Evolutionary conservation across 1,284 basidiomycete species (phyloP).

Genomic region (Uromyces viciae-fabae): DNA sequence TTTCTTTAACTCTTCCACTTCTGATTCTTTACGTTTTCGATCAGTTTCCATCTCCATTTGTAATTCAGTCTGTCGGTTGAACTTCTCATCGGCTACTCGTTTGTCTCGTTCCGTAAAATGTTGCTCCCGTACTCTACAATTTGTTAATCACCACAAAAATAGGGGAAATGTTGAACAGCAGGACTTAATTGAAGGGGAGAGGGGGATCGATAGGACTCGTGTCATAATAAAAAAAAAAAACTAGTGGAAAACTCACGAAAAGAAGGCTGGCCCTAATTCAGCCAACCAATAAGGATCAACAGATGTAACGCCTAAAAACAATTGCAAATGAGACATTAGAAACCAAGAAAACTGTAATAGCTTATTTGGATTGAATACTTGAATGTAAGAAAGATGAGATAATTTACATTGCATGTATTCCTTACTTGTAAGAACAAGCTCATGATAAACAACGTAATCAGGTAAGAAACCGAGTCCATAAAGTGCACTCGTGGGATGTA

Average conservation of each 20-base stretch:
- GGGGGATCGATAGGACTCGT: neutral
- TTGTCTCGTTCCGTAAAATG: slow-evolving; percentile 75
- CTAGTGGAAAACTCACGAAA: slow-evolving; percentile 59
- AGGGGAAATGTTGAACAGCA: slow-evolving; percentile 81
- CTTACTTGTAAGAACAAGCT: slow-evolving; percentile 36
- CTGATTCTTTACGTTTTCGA: slow-evolving; percentile 47
- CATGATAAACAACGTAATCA: slow-evolving; percentile 31
- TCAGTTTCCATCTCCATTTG: slow-evolving; percentile 59
- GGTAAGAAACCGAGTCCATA: slow-evolving; percentile 88
- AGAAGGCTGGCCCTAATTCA: slow-evolving; percentile 49
- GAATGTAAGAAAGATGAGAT: slow-evolving; percentile 61
- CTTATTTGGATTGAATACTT: neutral
- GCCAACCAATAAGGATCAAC: slow-evolving; percentile 91
- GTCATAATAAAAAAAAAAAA: neutral
- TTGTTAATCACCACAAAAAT: neutral
- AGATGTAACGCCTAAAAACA: slow-evolving; percentile 84
- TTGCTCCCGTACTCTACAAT: slow-evolving; percentile 56
- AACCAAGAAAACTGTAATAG: slow-evolving; percentile 26
- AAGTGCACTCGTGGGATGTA: slow-evolving; percentile 93
- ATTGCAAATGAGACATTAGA: too few relatives aligned
- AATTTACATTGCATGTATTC: slow-evolving; percentile 42
- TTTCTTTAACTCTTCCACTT: slow-evolving; percentile 43
- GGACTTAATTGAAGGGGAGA: slow-evolving; percentile 63
- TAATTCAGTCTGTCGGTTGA: slow-evolving; percentile 79
- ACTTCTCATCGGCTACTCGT: slow-evolving; percentile 75